Evolutionary conservation across 768 basidiomycete genomes (phyloP).

Genomic region (Mycena rosella): DNA sequence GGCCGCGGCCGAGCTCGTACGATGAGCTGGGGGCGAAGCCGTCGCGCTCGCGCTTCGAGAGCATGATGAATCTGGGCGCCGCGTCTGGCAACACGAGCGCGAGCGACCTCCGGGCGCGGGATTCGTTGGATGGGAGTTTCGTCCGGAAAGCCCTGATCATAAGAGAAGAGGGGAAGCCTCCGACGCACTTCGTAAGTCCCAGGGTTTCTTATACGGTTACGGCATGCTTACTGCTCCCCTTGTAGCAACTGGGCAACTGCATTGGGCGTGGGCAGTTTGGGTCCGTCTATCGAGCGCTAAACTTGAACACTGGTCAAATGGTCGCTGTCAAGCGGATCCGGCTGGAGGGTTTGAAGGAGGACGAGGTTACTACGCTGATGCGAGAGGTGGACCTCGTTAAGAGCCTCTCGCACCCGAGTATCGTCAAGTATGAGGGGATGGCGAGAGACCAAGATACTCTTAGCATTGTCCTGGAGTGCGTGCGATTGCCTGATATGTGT

Average conservation of each 20-base stretch:
- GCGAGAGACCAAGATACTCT: conserved; percentile 88
- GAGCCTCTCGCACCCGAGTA: conserved; percentile 91
- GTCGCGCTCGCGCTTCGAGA: conserved; percentile 76
- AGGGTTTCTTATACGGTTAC: conserved; percentile 32
- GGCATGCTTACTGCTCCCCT: conserved; percentile 29
- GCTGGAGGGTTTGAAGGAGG: conserved; percentile 90
- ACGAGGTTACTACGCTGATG: conserved; percentile 92
- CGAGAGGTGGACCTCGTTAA: conserved; percentile 94
- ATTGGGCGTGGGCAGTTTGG: conserved; percentile 98
- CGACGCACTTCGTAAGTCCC: conserved; percentile 83
- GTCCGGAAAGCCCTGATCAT: conserved; percentile 80
- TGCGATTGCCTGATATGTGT: conserved; percentile 38
- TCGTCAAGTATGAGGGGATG: conserved; percentile 99
- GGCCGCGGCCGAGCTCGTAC: conserved; percentile 73
- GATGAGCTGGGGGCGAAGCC: conserved; percentile 73
- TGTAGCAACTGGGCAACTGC: conserved; percentile 96
- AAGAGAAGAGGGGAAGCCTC: conserved; percentile 83
- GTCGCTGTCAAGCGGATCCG: conserved; percentile 99
- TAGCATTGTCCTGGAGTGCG: conserved; percentile 95
- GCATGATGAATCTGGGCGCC: conserved; percentile 74
- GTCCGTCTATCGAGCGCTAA: conserved; percentile 93
- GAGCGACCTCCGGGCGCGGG: conserved; percentile 74
- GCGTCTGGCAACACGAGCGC: conserved; percentile 66
- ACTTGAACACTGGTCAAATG: conserved; percentile 94
- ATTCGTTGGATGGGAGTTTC: conserved; percentile 74